These are phyloP conservation scores for Syzygium syzygioides DNA, from an alignment of 441 rosid genomes.

Conservation along the genomic window DNA sequence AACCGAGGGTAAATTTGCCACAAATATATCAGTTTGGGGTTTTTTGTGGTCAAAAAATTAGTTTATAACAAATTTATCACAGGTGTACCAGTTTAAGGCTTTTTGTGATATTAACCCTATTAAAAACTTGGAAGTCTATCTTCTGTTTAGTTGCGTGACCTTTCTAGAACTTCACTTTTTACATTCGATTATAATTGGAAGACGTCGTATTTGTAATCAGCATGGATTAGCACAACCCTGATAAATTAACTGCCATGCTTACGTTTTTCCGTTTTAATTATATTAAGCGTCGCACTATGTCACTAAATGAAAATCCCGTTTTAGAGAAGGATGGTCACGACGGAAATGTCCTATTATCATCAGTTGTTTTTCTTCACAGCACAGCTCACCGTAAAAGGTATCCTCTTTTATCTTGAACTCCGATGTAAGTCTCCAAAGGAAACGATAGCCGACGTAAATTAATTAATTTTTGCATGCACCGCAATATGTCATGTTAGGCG, in stretches of 20 bases:
- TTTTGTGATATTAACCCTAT: too few species aligned
- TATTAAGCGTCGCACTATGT: background rate
- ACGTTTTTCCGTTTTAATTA: background rate
- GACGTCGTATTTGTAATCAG: background rate
- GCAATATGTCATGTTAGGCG: background rate
- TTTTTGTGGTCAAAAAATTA: too few species aligned
- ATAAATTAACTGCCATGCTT: background rate
- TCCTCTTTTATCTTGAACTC: background rate
- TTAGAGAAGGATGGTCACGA: background rate
- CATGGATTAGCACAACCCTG: background rate
- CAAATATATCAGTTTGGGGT: too few species aligned
- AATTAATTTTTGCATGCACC: background rate
- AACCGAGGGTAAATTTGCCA: too few species aligned
- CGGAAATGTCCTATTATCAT: background rate
- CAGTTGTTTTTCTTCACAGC: background rate
- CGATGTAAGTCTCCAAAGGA: background rate
- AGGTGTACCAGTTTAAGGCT: accelerated
- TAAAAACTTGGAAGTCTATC: background rate
- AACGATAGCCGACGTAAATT: background rate
- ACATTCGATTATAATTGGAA: background rate
- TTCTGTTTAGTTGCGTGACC: background rate
- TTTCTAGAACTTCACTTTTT: background rate
- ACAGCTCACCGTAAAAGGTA: background rate
- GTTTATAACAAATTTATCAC: too few species aligned
- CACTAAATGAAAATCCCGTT: background rate